These are phyloP conservation scores for Podila clonocystis DNA, from an alignment of 192 early-diverging fungal genomes.

Conservation along the genomic window DNA sequence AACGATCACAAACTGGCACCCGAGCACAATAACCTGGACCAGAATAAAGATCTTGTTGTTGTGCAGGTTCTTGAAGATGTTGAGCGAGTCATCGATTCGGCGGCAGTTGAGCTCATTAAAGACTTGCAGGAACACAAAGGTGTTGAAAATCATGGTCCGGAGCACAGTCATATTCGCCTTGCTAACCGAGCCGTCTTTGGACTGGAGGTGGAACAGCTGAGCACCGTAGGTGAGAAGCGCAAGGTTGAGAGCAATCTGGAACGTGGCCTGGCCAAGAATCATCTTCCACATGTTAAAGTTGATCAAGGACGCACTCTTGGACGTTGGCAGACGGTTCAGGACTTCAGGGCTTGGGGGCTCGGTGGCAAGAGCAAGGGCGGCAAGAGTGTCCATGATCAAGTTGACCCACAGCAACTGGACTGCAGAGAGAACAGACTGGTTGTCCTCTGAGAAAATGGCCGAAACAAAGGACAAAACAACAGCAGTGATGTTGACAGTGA, in stretches of 20 bases:
- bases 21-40: conserved; percentile 78
- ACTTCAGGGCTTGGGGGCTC: conserved; percentile 90
- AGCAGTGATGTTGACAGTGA: conserved; percentile 85
- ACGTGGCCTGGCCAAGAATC: conserved; percentile 91
- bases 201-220: conserved; percentile 66
- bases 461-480: conserved; percentile 78
- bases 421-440: conserved; percentile 83
- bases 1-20: conserved; percentile 86
- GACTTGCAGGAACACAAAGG: conserved; percentile 93
- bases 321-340: conserved; percentile 80
- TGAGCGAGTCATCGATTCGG: conserved; percentile 79
- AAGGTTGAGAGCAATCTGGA: conserved; percentile 86
- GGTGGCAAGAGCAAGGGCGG: conserved; percentile 91
- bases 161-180: conserved; percentile 55
- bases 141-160: conserved; percentile 91
- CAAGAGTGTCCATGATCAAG: conserved; percentile 94
- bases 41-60: conserved; percentile 83
- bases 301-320: conserved; percentile 81
- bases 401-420: conserved; percentile 97
- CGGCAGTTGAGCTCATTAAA: conserved; percentile 97
- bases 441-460: conserved; percentile 69
- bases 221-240: conserved; percentile 66
- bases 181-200: conserved; percentile 18
- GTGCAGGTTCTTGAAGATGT: conserved; percentile 89
- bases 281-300: conserved; percentile 91